Conservation (phyloP, 2,329 filamentous ascomycete genomes). For the Teratosphaeria viscida region DNA sequence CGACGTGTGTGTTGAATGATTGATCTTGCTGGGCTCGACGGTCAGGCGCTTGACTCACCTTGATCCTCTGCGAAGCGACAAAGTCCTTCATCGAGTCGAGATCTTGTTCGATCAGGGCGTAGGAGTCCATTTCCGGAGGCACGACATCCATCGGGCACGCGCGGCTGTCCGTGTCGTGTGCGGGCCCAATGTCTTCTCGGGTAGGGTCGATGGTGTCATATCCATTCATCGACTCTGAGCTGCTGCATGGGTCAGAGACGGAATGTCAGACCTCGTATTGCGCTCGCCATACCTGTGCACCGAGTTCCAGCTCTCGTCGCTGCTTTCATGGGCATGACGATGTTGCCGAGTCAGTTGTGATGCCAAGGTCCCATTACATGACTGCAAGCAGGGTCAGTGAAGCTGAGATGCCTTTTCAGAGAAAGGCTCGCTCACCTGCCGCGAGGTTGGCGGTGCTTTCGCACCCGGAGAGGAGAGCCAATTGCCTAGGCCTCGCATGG, state of each 20-base stretch:
- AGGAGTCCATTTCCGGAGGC: conserved; percentile 3
- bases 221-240: not conserved
- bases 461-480: not conserved
- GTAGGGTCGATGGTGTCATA: not conserved
- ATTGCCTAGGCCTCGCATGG: not conserved
- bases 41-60: not conserved
- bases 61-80: conserved; percentile 5
- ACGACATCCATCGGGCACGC: not conserved
- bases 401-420: not conserved
- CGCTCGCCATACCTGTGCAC: not conserved
- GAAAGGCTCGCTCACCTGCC: not conserved
- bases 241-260: not conserved
- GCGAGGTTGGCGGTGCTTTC: not conserved
- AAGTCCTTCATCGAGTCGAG: conserved; percentile 14
- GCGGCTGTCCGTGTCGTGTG: not conserved
- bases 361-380: not conserved
- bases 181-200: not conserved
- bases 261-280: not conserved
- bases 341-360: not conserved
- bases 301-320: not conserved
- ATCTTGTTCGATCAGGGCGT: conserved; percentile 14
- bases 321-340: not conserved
- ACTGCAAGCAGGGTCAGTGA: not conserved
- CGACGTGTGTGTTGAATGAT: not conserved
- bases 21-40: not conserved